phyloP scores from a whole-genome alignment of 768 basidiomycete genomes.

The Boletellus ananiceps region DNA sequence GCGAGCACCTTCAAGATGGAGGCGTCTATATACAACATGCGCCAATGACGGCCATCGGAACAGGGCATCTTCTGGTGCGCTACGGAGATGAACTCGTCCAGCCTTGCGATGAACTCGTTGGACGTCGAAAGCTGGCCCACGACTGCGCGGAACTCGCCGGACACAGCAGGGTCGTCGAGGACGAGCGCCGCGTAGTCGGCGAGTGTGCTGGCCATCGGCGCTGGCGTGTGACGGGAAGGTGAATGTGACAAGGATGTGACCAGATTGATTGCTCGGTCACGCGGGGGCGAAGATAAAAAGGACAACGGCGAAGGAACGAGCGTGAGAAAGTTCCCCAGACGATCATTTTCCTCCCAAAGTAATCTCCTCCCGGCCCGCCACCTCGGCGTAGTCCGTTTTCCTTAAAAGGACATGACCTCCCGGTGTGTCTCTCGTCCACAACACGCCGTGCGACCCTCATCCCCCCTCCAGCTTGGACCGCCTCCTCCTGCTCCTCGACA shows the following conservation, averaged over 20 bases:
- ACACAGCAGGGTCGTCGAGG: slow-evolving; percentile 3
- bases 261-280: slow-evolving; percentile 37
- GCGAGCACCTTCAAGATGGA: slow-evolving; percentile 54
- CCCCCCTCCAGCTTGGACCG: slow-evolving; percentile 75
- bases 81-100: slow-evolving; percentile 38
- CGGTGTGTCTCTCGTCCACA: slow-evolving; percentile 41
- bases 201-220: slow-evolving; percentile 8
- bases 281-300: slow-evolving; percentile 57
- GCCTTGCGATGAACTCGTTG: neutral
- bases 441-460: neutral
- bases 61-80: slow-evolving; percentile 51
- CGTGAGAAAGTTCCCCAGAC: slow-evolving; percentile 52
- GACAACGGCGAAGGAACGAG: slow-evolving; percentile 41
- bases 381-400: slow-evolving; percentile 50
- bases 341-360: slow-evolving; percentile 42
- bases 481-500: slow-evolving; percentile 91
- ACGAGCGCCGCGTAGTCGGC: slow-evolving; percentile 13
- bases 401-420: slow-evolving; percentile 67
- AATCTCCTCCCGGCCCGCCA: slow-evolving; percentile 36
- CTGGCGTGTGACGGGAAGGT: slow-evolving; percentile 6
- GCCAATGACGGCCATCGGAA: slow-evolving; percentile 44
- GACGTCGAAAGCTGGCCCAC: slow-evolving; percentile 4
- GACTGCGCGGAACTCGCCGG: slow-evolving; percentile 7
- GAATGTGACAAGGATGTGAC: slow-evolving; percentile 34
- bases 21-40: slow-evolving; percentile 73